These are phyloP conservation scores for Aspergillus panamensis DNA, from an alignment of 495 filamentous ascomycete genomes.

Conservation along the genomic window DNA sequence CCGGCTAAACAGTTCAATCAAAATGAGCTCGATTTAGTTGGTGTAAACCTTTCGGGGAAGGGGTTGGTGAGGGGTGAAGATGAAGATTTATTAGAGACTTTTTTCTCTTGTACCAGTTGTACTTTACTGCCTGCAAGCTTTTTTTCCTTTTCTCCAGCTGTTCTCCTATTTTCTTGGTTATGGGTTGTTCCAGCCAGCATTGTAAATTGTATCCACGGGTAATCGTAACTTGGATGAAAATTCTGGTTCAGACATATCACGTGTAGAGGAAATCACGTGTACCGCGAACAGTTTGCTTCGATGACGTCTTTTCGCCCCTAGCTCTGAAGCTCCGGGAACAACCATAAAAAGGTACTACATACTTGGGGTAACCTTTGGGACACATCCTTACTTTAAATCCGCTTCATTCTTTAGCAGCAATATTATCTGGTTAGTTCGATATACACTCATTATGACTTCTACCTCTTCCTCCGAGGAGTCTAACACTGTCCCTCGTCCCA, in stretches of 20 bases:
- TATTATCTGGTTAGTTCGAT: neutral
- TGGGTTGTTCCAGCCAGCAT: slow-evolving; percentile 1
- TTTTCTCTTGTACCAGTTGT: slow-evolving; percentile 50
- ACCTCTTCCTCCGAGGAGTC: slow-evolving; percentile 56
- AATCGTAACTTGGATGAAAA: neutral
- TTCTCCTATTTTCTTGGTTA: slow-evolving; percentile 24
- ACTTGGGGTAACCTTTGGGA: neutral
- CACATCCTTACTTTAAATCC: neutral
- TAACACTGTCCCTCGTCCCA: neutral
- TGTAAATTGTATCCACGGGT: neutral
- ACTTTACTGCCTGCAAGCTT: slow-evolving; percentile 56
- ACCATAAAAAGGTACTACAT: neutral
- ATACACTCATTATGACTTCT: slow-evolving; percentile 35
- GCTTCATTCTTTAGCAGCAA: neutral
- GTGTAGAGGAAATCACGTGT: neutral
- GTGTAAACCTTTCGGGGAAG: slow-evolving; percentile 31
- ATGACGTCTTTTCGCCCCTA: neutral
- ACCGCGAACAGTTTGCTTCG: neutral
- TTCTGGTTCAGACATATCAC: neutral
- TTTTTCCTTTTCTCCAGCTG: slow-evolving; percentile 42
- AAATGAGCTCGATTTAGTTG: slow-evolving; percentile 18
- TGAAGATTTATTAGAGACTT: slow-evolving; percentile 48
- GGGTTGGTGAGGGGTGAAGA: slow-evolving; percentile 32
- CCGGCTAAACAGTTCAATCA: slow-evolving; percentile 29
- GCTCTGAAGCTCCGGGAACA: neutral